phyloP scores from a whole-genome alignment of 2,329 filamentous ascomycete species.

The Geosmithia flava region DNA sequence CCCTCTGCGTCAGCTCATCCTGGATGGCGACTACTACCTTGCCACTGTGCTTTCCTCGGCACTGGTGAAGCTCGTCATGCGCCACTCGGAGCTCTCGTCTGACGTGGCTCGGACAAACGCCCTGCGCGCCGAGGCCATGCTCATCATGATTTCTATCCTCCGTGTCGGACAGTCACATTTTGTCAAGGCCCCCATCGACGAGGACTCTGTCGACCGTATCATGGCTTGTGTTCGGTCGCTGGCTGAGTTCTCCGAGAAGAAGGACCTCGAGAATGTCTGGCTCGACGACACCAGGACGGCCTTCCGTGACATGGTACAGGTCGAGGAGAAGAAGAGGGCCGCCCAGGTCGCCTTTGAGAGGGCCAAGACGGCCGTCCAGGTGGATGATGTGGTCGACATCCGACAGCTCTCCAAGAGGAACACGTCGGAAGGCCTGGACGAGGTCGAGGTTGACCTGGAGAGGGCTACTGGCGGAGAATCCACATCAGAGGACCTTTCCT shows the following conservation, averaged over 20 bases:
- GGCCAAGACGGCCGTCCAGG: constrained; percentile 86
- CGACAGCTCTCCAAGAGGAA: constrained; percentile 91
- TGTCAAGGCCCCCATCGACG: constrained; percentile 92
- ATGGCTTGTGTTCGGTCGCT: constrained; percentile 95
- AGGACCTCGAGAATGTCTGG: constrained; percentile 85
- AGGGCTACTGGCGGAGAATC: constrained; percentile 88
- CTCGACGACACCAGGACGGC: constrained; percentile 90
- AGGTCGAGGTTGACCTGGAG: constrained; percentile 82
- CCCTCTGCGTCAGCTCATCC: constrained; percentile 82
- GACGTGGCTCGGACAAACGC: constrained; percentile 85
- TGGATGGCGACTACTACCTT: constrained; percentile 95
- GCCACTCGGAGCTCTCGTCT: constrained; percentile 83
- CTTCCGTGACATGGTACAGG: constrained; percentile 93
- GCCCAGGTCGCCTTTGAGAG: constrained; percentile 87
- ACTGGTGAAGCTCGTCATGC: constrained; percentile 94
- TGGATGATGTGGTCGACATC: constrained; percentile 89
- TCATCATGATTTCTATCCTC: constrained; percentile 99
- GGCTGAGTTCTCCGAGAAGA: constrained; percentile 79
- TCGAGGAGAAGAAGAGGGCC: constrained; percentile 95
- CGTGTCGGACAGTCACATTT: constrained; percentile 98
- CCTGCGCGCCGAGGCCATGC: constrained; percentile 90
- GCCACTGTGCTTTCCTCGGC: constrained; percentile 92
- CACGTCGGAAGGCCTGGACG: constrained; percentile 65
- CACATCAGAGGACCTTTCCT: constrained; percentile 71
- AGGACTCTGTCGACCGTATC: constrained; percentile 95